These are phyloP conservation scores for Starmerella gropengiesseri DNA, from an alignment of 805 yeast species.

Conservation along the genomic window DNA sequence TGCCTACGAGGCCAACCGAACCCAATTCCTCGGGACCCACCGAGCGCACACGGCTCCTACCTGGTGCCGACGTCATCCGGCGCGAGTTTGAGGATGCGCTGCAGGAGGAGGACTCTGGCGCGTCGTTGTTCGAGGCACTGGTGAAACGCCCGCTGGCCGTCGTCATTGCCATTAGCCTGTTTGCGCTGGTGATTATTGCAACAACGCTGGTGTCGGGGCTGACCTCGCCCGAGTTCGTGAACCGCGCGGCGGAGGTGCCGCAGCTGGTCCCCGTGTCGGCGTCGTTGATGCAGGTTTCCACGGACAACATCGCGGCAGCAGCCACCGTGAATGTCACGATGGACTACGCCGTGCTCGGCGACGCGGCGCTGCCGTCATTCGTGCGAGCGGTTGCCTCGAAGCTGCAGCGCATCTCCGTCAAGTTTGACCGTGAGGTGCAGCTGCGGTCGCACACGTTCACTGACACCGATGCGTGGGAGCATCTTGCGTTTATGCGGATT, in stretches of 20 bases:
- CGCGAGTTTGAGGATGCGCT: constrained; percentile 20
- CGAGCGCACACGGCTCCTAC: neutral
- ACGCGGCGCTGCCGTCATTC: neutral
- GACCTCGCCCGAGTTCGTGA: constrained; percentile 2
- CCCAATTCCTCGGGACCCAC: neutral
- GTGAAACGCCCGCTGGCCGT: constrained; percentile 18
- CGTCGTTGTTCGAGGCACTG: constrained; percentile 12
- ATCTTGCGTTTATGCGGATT: constrained; percentile 3
- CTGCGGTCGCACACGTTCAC: neutral
- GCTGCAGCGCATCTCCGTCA: constrained; percentile 4
- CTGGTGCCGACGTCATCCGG: constrained; percentile 5
- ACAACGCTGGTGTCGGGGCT: constrained; percentile 4
- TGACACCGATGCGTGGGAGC: constrained; percentile 5
- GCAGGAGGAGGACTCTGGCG: constrained; percentile 16
- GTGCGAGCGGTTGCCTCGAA: neutral
- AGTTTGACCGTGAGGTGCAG: constrained; percentile 8
- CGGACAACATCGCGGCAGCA: constrained; percentile 1
- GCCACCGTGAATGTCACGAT: constrained; percentile 2
- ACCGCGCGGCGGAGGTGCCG: constrained; percentile 5
- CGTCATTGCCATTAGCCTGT: constrained; percentile 13
- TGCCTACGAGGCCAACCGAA: no score
- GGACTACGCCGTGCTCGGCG: constrained; percentile 11
- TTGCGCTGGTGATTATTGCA: constrained; percentile 10
- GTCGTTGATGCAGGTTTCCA: constrained; percentile 1
- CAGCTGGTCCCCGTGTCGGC: constrained; percentile 5